A percentile compares a stretch with the other conserved stretches of the same genome.
phyloP scores from a whole-genome alignment of 495 filamentous ascomycete species.

The Talaromyces borbonicus region DNA sequence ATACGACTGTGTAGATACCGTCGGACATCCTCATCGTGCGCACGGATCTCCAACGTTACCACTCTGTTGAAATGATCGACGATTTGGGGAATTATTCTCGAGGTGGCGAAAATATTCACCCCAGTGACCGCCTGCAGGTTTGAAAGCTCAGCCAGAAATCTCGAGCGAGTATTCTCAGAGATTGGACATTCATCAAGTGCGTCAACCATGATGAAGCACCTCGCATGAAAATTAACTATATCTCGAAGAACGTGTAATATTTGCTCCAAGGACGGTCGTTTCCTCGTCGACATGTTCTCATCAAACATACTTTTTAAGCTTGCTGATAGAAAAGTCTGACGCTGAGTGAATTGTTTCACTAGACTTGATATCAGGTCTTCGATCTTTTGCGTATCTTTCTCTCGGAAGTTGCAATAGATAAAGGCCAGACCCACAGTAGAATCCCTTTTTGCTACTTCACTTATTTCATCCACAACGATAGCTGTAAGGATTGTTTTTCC shows the following conservation, averaged over 20 bases:
- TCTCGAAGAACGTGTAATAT: constrained; percentile 17
- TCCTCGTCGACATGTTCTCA: constrained; percentile 10
- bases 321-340: neutral
- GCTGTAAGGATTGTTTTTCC: constrained; percentile 33
- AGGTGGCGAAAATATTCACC: constrained; percentile 26
- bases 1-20: constrained; percentile 17
- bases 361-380: constrained; percentile 11
- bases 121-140: constrained; percentile 13
- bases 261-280: constrained; percentile 20
- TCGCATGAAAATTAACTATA: constrained; percentile 12
- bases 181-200: constrained; percentile 38
- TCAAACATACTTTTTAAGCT: constrained; percentile 9
- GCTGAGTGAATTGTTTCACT: constrained; percentile 23
- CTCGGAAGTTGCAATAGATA: constrained; percentile 17
- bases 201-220: constrained; percentile 22
- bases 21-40: constrained; percentile 18
- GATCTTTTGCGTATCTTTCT: constrained; percentile 10
- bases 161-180: neutral
- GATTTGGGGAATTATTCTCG: constrained; percentile 16
- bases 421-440: constrained; percentile 27
- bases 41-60: constrained; percentile 18
- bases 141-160: constrained; percentile 10
- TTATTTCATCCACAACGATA: constrained; percentile 21
- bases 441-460: constrained; percentile 13
- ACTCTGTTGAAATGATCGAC: constrained; percentile 8